Conservation (phyloP, 352 stramenopile species). For the Peronosclerospora sorghi region DNA sequence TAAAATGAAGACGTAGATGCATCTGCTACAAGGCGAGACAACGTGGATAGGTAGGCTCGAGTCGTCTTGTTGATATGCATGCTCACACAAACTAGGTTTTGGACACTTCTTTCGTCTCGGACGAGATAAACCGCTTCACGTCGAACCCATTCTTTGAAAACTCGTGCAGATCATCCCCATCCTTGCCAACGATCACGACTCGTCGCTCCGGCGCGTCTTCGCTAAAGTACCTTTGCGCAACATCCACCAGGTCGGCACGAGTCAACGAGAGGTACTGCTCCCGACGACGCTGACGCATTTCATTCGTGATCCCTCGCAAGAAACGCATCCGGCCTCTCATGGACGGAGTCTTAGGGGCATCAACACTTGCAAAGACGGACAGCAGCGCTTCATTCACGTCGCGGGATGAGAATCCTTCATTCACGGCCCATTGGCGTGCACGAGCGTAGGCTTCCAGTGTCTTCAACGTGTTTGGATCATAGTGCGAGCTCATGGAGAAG, state of each 20-base stretch:
- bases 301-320: constrained; percentile 71
- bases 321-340: constrained; percentile 71
- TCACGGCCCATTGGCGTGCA: constrained; percentile 35
- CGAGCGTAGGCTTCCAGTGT: constrained; percentile 65
- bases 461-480: constrained; percentile 73
- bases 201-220: constrained; percentile 15
- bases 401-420: constrained; percentile 49
- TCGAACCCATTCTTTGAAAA: constrained; percentile 34
- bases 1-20: constrained; percentile 2
- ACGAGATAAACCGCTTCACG: constrained; percentile 25
- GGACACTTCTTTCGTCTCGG: not conserved
- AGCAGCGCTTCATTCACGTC: constrained; percentile 75
- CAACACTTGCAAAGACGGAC: constrained; percentile 63
- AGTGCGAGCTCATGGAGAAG: constrained; percentile 78
- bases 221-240: constrained; percentile 43
- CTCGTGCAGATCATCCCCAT: constrained; percentile 28
- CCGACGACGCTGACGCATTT: constrained; percentile 63
- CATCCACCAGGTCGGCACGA: constrained; percentile 33
- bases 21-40: no score
- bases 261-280: constrained; percentile 53
- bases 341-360: constrained; percentile 66
- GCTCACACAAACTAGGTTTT: not conserved
- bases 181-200: constrained; percentile 57
- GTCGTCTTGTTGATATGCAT: constrained; percentile 5
- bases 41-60: not conserved